Evolutionary conservation across 306 rosid species (phyloP).

Genomic region (Mimosa pudica): DNA sequence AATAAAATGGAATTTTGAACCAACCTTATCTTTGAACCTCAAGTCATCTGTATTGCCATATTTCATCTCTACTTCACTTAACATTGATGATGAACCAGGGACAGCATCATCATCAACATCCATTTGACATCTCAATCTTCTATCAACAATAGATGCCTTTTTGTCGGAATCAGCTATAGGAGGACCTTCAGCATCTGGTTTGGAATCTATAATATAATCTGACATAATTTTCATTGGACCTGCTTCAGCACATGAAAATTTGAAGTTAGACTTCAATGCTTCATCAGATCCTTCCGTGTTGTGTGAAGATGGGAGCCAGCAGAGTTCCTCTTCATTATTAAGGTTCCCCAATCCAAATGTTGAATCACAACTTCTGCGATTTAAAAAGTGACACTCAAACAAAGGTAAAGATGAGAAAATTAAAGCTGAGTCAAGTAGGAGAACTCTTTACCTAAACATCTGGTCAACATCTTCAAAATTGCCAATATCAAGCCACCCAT

Average conservation of each 20-base stretch:
- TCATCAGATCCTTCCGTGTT: slow-evolving; percentile 58
- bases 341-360: slow-evolving; percentile 62
- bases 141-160: slow-evolving; percentile 35
- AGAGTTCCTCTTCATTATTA: slow-evolving; percentile 56
- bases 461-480: slow-evolving; percentile 73
- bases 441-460: slow-evolving; percentile 57
- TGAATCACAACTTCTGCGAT: slow-evolving; percentile 61
- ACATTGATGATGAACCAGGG: slow-evolving; percentile 36
- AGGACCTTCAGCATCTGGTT: slow-evolving; percentile 40
- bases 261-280: slow-evolving; percentile 49
- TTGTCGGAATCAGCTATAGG: slow-evolving; percentile 35
- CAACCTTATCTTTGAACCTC: slow-evolving; percentile 51
- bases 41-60: slow-evolving; percentile 37
- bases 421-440: slow-evolving; percentile 1
- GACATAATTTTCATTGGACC: slow-evolving; percentile 42
- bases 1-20: not conserved
- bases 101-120: slow-evolving; percentile 38
- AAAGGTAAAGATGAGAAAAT: slow-evolving; percentile 13
- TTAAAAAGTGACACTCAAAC: slow-evolving; percentile 6
- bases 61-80: slow-evolving; percentile 36
- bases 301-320: slow-evolving; percentile 63
- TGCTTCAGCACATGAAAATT: slow-evolving; percentile 55
- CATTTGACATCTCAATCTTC: slow-evolving; percentile 33
- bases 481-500: slow-evolving; percentile 72
- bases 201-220: slow-evolving; percentile 34